Base-by-base conservation (phyloP, 768 basidiomycete genomes). In the Lactarius indigo region DNA sequence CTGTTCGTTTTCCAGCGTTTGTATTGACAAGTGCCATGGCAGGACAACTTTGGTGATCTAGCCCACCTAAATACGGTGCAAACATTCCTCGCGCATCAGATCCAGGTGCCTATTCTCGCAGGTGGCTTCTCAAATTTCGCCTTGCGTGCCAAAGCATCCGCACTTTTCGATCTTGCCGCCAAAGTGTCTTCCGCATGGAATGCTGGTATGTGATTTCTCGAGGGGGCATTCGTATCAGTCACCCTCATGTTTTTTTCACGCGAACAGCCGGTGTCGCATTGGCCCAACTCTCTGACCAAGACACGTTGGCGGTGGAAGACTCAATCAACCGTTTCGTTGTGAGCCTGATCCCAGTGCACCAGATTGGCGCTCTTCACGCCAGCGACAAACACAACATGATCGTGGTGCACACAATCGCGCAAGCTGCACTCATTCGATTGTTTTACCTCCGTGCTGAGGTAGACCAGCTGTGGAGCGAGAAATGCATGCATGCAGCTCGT, bases 141-240 rank as follows among this genome's bases (percentile, higher is more conserved):
- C 15, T 76, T 90, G 70, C 85, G 88, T 68, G 87, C 83, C 61
- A 92, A 92, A 76, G 89, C 89, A 20, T 87, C 91, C n/a, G 82
- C 88, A 13, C 81, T 93, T 28, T 88, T 88, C 71, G 83, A 90
- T 59, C 84, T 84, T 56, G 89, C 91, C 39, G 83, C 87, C 69
- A 78, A 80, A 64, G 76, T 91, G 44, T 80, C 87, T 28, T 80
- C 82, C 28, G 82, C 77, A 70, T 91, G 87, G 87, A 84, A 82
- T 73, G 76, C 83, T 68, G 81, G 88, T 89, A 78, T 69, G 75
- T 76, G 63, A 66, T 65, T 63, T 54, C 59, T 30, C 63, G 56
- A 47, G 47, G 26, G 26, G 66, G 64, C 65, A 69, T 50, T 72
- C 64, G 10, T 47, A 62, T 47, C n/a, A 52, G 23, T 52, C 13